These are phyloP conservation scores for Fusarium transvaalense DNA, from an alignment of 2,329 filamentous ascomycete species.

Conservation along the genomic window DNA sequence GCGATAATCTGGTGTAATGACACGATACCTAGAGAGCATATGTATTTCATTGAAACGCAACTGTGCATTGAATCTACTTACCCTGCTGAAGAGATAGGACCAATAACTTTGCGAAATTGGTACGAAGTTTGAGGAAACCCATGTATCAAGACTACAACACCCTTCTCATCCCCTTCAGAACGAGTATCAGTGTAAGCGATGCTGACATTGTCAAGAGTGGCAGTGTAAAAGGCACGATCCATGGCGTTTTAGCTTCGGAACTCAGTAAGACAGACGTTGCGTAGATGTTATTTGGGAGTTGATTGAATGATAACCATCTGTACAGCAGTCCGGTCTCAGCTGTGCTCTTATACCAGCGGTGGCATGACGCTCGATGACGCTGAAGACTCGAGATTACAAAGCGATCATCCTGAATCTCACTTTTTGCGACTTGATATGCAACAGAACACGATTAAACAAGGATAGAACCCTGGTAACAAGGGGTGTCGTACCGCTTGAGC, in stretches of 20 bases:
- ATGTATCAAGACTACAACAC: constrained; percentile 18
- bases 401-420: background rate
- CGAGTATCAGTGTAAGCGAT: constrained; percentile 25
- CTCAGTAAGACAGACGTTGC: background rate
- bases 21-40: constrained; percentile 3
- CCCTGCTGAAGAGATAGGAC: constrained; percentile 9
- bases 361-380: constrained; percentile 30
- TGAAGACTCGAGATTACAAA: constrained; percentile 25
- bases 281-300: too few relatives aligned
- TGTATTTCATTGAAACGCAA: background rate
- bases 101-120: constrained; percentile 23
- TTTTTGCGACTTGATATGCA: background rate
- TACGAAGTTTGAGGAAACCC: constrained; percentile 30
- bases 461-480: background rate
- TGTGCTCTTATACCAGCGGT: background rate
- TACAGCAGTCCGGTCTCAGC: fast-evolving
- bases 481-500: too few relatives aligned
- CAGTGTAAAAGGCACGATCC: constrained; percentile 16
- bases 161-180: constrained; percentile 4
- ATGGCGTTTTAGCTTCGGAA: background rate
- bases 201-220: constrained; percentile 7
- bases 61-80: fast-evolving
- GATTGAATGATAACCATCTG: background rate
- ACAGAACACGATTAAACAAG: background rate
- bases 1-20: constrained; percentile 19